Evolutionary conservation across 1,284 basidiomycete species (phyloP).

Genomic region (Puccinia coronata): DNA sequence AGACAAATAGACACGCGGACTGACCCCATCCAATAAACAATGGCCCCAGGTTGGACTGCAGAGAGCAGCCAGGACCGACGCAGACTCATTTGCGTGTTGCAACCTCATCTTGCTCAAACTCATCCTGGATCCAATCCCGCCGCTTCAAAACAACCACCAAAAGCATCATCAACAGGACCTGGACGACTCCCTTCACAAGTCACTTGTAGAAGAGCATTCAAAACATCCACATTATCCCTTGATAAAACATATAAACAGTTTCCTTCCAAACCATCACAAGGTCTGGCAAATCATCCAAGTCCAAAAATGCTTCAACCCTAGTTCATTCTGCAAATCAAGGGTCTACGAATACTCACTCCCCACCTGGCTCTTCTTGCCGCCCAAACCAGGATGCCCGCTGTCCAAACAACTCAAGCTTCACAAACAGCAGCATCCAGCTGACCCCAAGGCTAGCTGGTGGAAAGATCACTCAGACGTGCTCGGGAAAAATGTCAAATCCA

Average conservation of each 20-base stretch:
- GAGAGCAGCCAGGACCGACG: slow-evolving; percentile 91
- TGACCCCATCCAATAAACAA: too few species aligned
- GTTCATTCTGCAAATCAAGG: slow-evolving; percentile 82
- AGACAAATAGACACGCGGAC: too few species aligned
- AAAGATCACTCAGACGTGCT: slow-evolving; percentile 55
- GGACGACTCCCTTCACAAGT: not conserved
- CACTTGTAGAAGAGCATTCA: not conserved
- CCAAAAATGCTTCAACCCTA: slow-evolving; percentile 88
- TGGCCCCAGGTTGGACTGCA: slow-evolving; percentile 71
- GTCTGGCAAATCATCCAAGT: slow-evolving; percentile 87
- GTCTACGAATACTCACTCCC: slow-evolving; percentile 98
- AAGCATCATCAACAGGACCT: not conserved
- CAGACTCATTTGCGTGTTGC: slow-evolving; percentile 94
- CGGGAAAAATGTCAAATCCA: slow-evolving; percentile 52
- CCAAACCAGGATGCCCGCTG: slow-evolving; percentile 74
- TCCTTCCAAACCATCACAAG: slow-evolving; percentile 85
- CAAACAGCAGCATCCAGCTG: not conserved
- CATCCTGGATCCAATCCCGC: slow-evolving; percentile 54
- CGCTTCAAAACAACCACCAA: too few species aligned
- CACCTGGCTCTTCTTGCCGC: slow-evolving; percentile 87
- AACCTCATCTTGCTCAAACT: slow-evolving; percentile 68
- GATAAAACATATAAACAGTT: slow-evolving; percentile 75
- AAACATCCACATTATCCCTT: slow-evolving; percentile 59
- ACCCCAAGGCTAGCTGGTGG: slow-evolving; percentile 58
- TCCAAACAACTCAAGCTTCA: slow-evolving; percentile 56